Evolutionary conservation across 2,329 filamentous ascomycete genomes (phyloP).

Genomic region (Cladophialophora chaetospira): DNA sequence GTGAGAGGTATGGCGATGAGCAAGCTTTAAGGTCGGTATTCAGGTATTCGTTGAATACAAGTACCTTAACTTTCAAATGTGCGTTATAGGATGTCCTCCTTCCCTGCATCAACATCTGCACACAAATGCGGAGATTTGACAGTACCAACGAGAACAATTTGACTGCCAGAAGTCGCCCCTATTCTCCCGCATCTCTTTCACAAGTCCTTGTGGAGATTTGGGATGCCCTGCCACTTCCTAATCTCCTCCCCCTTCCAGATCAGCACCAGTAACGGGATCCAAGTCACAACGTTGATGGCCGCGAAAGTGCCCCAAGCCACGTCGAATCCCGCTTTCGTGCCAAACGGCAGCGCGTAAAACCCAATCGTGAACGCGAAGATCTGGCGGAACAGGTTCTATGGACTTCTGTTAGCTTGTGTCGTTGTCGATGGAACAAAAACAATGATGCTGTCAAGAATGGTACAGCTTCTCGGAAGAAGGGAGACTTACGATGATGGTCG

Average conservation of each 20-base stretch:
- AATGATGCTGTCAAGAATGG: no score
- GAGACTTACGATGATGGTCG: conserved; percentile 10
- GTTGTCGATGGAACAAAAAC: no score
- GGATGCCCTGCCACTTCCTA: conserved; percentile 4
- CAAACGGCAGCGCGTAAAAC: conserved; percentile 10
- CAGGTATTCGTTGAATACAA: no score
- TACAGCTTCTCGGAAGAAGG: no score
- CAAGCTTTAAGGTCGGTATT: no score
- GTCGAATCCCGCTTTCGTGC: background rate
- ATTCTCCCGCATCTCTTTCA: background rate
- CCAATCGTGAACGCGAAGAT: conserved; percentile 15
- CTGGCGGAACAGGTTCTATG: conserved; percentile 7
- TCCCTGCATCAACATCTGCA: no score
- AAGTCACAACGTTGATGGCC: conserved; percentile 8
- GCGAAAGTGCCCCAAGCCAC: conserved; percentile 3
- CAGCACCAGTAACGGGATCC: background rate
- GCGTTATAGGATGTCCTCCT: no score
- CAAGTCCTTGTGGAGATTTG: conserved; percentile 10
- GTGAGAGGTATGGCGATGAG: no score
- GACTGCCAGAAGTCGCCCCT: background rate
- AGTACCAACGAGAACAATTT: background rate
- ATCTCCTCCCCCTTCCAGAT: conserved; percentile 7
- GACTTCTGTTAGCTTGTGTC: no score
- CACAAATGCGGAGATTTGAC: no score
- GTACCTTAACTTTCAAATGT: no score